Evolutionary conservation across 106 monocot species (phyloP), one percentile per base, ranked within the genome.

Genomic region (Allium fistulosum): DNA sequence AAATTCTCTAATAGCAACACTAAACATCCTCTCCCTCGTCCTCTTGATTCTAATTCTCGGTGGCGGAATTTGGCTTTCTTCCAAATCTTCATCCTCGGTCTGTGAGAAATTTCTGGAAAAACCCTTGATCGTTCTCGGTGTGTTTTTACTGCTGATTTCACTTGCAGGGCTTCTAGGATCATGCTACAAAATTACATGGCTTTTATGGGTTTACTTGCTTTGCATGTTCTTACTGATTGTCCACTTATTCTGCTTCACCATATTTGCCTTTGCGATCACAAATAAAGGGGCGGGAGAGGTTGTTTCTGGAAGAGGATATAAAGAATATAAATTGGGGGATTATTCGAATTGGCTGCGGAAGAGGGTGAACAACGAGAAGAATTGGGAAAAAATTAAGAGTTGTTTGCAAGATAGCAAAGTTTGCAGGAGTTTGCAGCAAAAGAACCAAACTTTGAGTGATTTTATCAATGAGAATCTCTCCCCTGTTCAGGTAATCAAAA

Each of bases 281-380:
- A 84, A 88, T 59, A 77, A 69, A 47, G 84, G 88, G 11, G 88
- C 72, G 0, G 84, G 88, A 9, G 66, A 74, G 26, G 74, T 62
- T 12, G 79, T 79, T 14, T 88, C 88, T 2, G 79, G 74, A 0
- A 51, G 77, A 10, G 84, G 84, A 57, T 88, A 61, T 66, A 81
- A 74, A 61, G 88, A 88, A 76, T 84, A 84, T 53, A 72, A 67
- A 46, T 70, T 88, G 15, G 88, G 88, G 8, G 81, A 88, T 56
- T 88, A 84, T 66, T 88, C 88, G 13, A 27, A 77, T 53, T 89
- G 89, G 89, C 69, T 89, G 22, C 80, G 78, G 80, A 77, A 75
- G 37, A 58, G 85, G 63, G 80, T 89, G 15, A 56, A 73, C 0
- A 51, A 73, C 22, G 52, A 12, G 12, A 69, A 73, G 45, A 82